These are phyloP conservation scores for Daedaleopsis nitida DNA, from an alignment of 768 basidiomycete genomes.

Conservation along the genomic window DNA sequence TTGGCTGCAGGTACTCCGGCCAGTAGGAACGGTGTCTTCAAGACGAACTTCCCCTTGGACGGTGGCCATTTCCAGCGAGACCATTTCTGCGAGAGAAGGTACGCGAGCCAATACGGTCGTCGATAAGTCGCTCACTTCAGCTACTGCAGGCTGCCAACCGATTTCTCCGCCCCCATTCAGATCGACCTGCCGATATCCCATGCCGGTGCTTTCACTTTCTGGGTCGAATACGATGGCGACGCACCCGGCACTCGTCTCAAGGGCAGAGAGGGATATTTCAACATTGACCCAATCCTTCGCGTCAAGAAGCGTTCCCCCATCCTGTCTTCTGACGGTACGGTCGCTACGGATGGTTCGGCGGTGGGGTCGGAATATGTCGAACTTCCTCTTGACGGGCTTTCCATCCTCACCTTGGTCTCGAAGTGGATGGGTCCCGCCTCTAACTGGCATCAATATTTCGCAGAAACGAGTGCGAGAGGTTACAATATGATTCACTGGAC, in stretches of 20 bases:
- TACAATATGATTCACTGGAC: constrained; percentile 99
- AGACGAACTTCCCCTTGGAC: constrained; percentile 96
- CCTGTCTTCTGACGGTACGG: constrained; percentile 55
- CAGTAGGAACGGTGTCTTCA: constrained; percentile 87
- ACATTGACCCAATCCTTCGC: constrained; percentile 89
- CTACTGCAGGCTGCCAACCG: constrained; percentile 67
- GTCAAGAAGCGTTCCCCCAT: constrained; percentile 74
- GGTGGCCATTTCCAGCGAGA: constrained; percentile 84
- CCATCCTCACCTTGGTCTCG: constrained; percentile 88
- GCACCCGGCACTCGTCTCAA: constrained; percentile 61
- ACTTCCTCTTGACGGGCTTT: constrained; percentile 84
- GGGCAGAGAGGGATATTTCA: constrained; percentile 93
- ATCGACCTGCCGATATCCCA: constrained; percentile 96
- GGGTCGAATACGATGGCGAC: constrained; percentile 85
- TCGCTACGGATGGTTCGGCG: constrained; percentile 51
- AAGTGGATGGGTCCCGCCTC: constrained; percentile 95
- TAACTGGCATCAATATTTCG: constrained; percentile 79
- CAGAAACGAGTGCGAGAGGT: constrained; percentile 83
- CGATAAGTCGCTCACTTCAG: neutral
- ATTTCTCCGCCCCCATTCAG: constrained; percentile 89
- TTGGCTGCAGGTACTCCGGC: constrained; percentile 92
- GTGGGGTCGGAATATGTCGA: constrained; percentile 57
- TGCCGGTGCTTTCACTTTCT: constrained; percentile 94
- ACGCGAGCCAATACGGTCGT: constrained; percentile 33
- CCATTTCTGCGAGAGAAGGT: constrained; percentile 76